Evolutionary conservation across 768 basidiomycete species (phyloP).

Genomic region (Paxillus involutus): DNA sequence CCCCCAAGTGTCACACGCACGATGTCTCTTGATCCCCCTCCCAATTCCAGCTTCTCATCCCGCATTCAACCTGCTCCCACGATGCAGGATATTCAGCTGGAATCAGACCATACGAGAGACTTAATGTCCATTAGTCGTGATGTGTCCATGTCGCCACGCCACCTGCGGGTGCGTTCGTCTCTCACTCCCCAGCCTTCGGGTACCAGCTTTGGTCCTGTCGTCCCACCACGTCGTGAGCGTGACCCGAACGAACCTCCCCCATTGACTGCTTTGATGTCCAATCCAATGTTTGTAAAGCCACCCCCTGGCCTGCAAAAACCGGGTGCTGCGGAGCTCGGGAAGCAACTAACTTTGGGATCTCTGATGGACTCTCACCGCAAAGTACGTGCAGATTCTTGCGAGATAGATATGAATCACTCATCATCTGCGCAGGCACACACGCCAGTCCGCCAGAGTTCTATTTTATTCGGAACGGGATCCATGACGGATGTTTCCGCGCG

Average conservation of each 20-base stretch:
- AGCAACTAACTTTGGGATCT: constrained; percentile 54
- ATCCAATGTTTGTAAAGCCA: constrained; percentile 70
- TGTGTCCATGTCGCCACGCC: constrained; percentile 48
- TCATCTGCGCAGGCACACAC: constrained; percentile 41
- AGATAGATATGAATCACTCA: constrained; percentile 1
- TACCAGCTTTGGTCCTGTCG: constrained; percentile 40
- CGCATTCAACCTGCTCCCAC: constrained; percentile 30
- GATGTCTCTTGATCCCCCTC: constrained; percentile 73
- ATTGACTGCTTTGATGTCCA: constrained; percentile 55
- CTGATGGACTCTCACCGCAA: constrained; percentile 54
- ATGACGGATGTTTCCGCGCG: constrained; percentile 33
- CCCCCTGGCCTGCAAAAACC: constrained; percentile 38
- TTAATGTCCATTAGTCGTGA: constrained; percentile 32
- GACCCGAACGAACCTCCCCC: constrained; percentile 72
- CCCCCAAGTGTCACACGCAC: constrained; percentile 48
- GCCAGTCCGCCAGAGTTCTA: constrained; percentile 51
- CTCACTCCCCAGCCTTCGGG: constrained; percentile 66
- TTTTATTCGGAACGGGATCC: constrained; percentile 45
- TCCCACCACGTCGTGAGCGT: constrained; percentile 40
- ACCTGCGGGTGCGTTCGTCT: constrained; percentile 58
- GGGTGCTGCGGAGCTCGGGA: constrained; percentile 20
- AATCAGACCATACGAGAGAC: constrained; percentile 17
- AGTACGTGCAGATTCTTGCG: constrained; percentile 38
- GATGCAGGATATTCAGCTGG: constrained; percentile 32
- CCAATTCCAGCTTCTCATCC: constrained; percentile 21